Evolutionary conservation across 202 grass and related monocot species (phyloP).

Genomic region (Setaria italica): DNA sequence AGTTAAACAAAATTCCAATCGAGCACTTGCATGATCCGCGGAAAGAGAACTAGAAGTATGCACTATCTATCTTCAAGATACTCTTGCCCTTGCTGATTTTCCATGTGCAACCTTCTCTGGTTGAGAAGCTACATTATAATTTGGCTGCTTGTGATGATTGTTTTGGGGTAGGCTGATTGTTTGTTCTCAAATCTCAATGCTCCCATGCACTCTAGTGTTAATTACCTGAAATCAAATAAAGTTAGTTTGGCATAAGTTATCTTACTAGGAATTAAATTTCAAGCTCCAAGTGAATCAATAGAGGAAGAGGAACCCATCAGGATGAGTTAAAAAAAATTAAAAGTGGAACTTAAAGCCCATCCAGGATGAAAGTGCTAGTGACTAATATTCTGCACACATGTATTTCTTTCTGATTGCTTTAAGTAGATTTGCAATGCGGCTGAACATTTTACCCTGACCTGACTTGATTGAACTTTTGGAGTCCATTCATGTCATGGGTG

Average conservation of each 20-base stretch:
- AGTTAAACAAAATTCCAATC: slow-evolving; percentile 14
- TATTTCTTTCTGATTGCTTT: background rate
- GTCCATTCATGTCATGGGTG: slow-evolving; percentile 9
- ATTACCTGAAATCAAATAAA: background rate
- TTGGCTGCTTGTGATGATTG: slow-evolving; percentile 22
- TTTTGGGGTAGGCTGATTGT: background rate
- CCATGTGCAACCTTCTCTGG: background rate
- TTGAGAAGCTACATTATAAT: slow-evolving; percentile 17
- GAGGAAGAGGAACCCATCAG: background rate
- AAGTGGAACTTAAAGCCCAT: background rate
- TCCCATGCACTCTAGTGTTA: background rate
- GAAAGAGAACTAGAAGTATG: slow-evolving; percentile 24
- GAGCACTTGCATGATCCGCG: slow-evolving; percentile 10
- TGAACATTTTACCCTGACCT: background rate
- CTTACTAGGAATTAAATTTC: slow-evolving; percentile 1
- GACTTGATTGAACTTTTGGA: slow-evolving; percentile 7
- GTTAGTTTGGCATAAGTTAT: slow-evolving; percentile 5
- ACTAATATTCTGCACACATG: background rate
- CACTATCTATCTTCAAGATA: slow-evolving; percentile 25
- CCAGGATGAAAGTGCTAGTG: background rate
- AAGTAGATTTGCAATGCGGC: background rate
- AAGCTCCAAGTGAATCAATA: background rate
- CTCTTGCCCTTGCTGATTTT: background rate
- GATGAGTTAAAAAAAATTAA: background rate
- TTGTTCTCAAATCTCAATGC: background rate